These are phyloP conservation scores for Falciphora oryzae DNA, from an alignment of 2,329 filamentous ascomycete genomes.

Conservation along the genomic window DNA sequence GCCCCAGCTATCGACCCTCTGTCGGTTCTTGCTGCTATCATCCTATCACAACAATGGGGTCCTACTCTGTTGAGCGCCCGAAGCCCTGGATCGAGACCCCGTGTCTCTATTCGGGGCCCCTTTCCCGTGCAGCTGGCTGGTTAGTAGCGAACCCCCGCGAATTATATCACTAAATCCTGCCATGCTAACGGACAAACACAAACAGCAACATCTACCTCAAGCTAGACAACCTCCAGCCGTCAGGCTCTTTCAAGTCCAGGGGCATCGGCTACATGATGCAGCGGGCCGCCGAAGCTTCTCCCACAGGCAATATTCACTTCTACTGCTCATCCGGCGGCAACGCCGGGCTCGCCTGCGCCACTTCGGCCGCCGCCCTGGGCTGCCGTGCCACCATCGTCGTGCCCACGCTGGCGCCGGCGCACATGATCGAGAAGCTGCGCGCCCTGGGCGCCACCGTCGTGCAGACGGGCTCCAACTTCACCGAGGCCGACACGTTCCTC, in stretches of 20 bases:
- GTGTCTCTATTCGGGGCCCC: conserved; percentile 55
- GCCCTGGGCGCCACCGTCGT: conserved; percentile 62
- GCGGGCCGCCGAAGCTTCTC: conserved; percentile 31
- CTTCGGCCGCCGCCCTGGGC: conserved; percentile 56
- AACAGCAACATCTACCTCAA: conserved; percentile 71
- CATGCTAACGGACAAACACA: not conserved
- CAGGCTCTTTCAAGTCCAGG: conserved; percentile 77
- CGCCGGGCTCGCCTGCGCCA: conserved; percentile 73
- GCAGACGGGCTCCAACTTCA: conserved; percentile 59
- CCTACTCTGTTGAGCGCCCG: conserved; percentile 19
- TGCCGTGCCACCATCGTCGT: conserved; percentile 67
- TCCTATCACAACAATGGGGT: conserved; percentile 20
- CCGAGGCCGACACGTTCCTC: conserved; percentile 63
- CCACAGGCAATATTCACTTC: conserved; percentile 52
- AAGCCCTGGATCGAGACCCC: conserved; percentile 64
- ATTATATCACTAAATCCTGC: not conserved
- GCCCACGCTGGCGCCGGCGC: conserved; percentile 54
- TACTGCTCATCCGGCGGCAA: conserved; percentile 73
- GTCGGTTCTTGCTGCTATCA: not conserved
- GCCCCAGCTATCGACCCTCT: too few species aligned
- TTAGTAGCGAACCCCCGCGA: conserved; percentile 27
- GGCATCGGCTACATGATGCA: conserved; percentile 69
- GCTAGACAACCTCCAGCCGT: conserved; percentile 75
- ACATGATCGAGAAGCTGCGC: conserved; percentile 64
- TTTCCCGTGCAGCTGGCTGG: conserved; percentile 65